phyloP scores from a whole-genome alignment of 345 rosid species.

The Luvunga scandens region DNA sequence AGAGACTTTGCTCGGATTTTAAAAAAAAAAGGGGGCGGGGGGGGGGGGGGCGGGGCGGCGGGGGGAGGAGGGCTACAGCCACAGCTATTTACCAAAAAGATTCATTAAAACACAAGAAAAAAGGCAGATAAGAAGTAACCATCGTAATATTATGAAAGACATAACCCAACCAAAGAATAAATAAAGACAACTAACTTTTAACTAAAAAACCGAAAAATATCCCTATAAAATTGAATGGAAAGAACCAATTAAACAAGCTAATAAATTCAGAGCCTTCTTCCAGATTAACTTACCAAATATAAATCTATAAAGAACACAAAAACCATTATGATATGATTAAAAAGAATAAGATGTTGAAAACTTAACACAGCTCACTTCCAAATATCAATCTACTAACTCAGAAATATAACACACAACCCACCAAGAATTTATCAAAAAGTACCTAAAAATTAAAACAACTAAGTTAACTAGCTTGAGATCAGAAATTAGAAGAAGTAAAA shows the following conservation, averaged over 20 bases:
- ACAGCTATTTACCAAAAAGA: not conserved
- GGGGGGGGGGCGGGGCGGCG: no score
- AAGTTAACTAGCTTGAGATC: not conserved
- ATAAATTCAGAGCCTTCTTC: conserved; percentile 4
- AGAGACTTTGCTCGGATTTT: not conserved
- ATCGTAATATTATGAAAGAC: not conserved
- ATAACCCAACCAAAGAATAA: not conserved
- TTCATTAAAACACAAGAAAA: not conserved
- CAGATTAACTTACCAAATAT: not conserved
- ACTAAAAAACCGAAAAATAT: not conserved
- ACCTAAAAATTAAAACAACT: not conserved
- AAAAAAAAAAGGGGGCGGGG: no score
- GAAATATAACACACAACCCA: not conserved
- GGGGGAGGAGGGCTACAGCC: no score
- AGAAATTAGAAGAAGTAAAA: not conserved
- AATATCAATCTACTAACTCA: not conserved
- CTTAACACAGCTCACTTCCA: not conserved
- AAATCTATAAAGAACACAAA: not conserved
- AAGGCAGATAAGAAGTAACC: not conserved
- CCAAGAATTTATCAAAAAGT: not conserved
- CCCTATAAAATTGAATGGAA: not conserved
- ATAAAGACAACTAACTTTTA: not conserved
- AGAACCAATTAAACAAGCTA: not conserved
- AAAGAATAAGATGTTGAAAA: not conserved
- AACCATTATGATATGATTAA: not conserved